Base-by-base conservation (phyloP, 805 yeast genomes). In the Martiniozyma abietophila region DNA sequence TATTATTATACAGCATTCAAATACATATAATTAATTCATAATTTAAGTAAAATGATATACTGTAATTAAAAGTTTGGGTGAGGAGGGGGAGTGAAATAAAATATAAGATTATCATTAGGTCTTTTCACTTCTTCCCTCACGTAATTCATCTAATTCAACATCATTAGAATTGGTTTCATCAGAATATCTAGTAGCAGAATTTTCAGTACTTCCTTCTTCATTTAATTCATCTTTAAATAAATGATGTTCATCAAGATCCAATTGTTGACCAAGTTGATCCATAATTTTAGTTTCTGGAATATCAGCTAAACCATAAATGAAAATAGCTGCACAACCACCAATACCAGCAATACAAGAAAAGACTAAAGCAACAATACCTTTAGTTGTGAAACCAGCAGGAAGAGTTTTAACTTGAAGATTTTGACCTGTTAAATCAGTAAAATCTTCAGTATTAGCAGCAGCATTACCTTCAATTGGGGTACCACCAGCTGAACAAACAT, bases 361-460 rank as follows among this genome's bases (percentile, higher is more conserved):
- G 14, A 80, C 89, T 58, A 92, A 64, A 9, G 97, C 97, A 35
- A 89, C 94, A 55, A 80, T 78, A 66, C 98, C 98, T 54, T 80
- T 77, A 38, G 94, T 83, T 32, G 97, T 89, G 73, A 92, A 92
- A 14, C 96, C 96, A 29, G 67, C 54, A 29, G 97, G 97, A 50
- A 92, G 70, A 27, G 61, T 47, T 44, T 65, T 63, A 22, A 45
- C 64, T 63, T 88, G 96, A 25, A 69, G 65, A 54, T 80, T 78
- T 63, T 84, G 75, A 42, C 94, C 94, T 8, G 67, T 58, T 47
- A 92, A 67, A 56, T 89, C 78, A 38, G 74, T 53, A 62, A 63
- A 74, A 54, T 80, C 64, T 4, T 53, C 65, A 27, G 71, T 45
- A 64, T 84, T 82, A 41, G 72, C 95, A 36, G 96, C 98, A 42